Evolutionary conservation across 177 flowering plant genomes (phyloP).

Genomic region (Vitis hybrid): DNA sequence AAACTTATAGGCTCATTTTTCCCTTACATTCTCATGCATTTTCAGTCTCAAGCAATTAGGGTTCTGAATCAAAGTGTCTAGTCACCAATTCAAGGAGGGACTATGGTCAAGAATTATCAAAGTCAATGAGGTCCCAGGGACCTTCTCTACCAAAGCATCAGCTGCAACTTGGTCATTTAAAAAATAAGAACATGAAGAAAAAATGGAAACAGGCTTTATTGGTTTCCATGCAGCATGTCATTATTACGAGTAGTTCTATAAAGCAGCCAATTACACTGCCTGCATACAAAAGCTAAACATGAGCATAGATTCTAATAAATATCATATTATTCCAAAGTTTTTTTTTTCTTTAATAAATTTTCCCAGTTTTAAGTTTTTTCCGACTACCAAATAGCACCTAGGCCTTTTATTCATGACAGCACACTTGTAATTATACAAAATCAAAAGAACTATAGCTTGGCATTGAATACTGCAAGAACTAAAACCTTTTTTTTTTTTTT

Average conservation of each 20-base stretch:
- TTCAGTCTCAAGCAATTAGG: not conserved
- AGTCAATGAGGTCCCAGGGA: not conserved
- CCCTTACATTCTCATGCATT: not conserved
- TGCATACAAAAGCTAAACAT: too few relatives aligned
- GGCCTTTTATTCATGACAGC: not conserved
- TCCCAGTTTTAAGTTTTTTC: too few relatives aligned
- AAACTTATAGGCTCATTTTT: not conserved
- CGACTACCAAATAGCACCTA: not conserved
- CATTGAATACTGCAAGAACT: not conserved
- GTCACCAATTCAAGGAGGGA: not conserved
- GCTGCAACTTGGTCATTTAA: not conserved
- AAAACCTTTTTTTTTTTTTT: not conserved
- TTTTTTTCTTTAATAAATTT: too few relatives aligned
- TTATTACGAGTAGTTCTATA: too few relatives aligned
- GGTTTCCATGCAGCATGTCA: too few relatives aligned
- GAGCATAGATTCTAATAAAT: too few relatives aligned
- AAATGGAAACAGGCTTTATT: not conserved
- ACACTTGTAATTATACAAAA: not conserved
- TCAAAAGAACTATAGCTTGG: not conserved
- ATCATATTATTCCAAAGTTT: too few relatives aligned
- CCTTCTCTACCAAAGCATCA: not conserved
- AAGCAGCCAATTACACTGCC: too few relatives aligned
- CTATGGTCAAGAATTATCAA: not conserved
- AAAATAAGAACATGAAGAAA: too few relatives aligned
- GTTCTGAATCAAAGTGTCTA: not conserved